Evolutionary conservation across 306 rosid species (phyloP).

Genomic region (Rosa lucieae): DNA sequence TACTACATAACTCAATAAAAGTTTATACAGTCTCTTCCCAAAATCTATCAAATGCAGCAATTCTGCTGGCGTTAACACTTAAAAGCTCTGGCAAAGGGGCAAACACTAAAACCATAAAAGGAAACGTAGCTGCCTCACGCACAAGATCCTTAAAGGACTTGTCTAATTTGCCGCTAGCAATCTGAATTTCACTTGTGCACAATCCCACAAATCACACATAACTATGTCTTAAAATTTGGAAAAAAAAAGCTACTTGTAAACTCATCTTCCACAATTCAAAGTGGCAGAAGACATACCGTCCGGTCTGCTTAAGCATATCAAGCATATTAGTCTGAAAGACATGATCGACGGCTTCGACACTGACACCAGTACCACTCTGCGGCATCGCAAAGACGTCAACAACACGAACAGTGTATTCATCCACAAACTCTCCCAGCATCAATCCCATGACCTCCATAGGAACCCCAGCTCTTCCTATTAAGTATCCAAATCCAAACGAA

Average conservation of each 20-base stretch:
- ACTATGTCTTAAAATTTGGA: not conserved
- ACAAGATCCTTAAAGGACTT: no score
- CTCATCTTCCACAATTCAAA: not conserved
- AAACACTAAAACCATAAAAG: no score
- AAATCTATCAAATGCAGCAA: no score
- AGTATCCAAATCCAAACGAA: slow-evolving; percentile 4
- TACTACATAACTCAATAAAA: not conserved
- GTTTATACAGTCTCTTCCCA: no score
- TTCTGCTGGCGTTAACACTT: no score
- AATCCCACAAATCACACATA: not conserved
- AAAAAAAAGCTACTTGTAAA: not conserved
- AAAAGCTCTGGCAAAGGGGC: no score
- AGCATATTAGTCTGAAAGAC: slow-evolving; percentile 91
- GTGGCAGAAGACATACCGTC: slow-evolving; percentile 46
- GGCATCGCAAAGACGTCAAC: slow-evolving; percentile 95
- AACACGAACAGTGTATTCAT: slow-evolving; percentile 76
- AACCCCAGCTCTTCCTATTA: slow-evolving; percentile 82
- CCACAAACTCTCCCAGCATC: slow-evolving; percentile 92
- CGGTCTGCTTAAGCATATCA: slow-evolving; percentile 88
- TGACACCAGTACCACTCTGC: slow-evolving; percentile 91
- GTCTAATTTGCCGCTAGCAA: no score
- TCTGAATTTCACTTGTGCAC: not conserved
- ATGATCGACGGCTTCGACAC: slow-evolving; percentile 93
- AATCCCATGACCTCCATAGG: slow-evolving; percentile 97
- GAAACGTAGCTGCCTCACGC: no score